Base-by-base conservation (phyloP, 2,329 filamentous ascomycete species). In the Fusarium torreyae region DNA sequence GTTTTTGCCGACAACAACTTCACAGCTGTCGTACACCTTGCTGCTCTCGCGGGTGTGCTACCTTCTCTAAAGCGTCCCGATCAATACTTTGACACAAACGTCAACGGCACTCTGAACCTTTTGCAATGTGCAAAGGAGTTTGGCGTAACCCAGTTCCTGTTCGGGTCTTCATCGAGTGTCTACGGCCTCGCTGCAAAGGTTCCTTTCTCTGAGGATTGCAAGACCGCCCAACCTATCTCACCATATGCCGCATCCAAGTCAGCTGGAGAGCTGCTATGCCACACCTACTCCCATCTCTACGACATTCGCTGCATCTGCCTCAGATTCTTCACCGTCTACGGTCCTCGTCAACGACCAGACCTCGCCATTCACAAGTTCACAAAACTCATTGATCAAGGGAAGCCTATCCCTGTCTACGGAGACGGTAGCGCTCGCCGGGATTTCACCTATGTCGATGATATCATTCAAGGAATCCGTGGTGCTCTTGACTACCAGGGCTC, bases 301-400 rank as follows among this genome's bases (percentile, higher is more conserved):
- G 26, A 39, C 5, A 63, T 62, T 7, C 59, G 59, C 6, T 63
- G 59, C 24, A 38, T 62, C 46, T 63, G 59, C 13, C 59, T 62
- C 1, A 51, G 59, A 4, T 62, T 63, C 28, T 62, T 63, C 17
- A 63, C 59, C 18, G 59, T 62, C 8, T 63, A 63, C 7, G 59
- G 59, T 0, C 59, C 57, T 2, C 59, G 59, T 4, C 46, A 63
- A 20, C 59, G 59, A 0, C 59, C 59, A 14, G 59, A 63, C 6
- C 59, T 63, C 6, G 59, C 59, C 1, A 63, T 63, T 0, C 59
- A 63, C n/a, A 62, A 63, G 17, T 63, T 63, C 28, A 63, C 59
- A 2, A 46, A 39, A n/a, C 59, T 63, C 7, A 62, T 63, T 3
- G 57, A 63, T 7, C 57, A 62, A 3, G 59, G 59, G 10, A 46